Base-by-base conservation (phyloP, 495 filamentous ascomycete species). In the Terfezia claveryi region DNA sequence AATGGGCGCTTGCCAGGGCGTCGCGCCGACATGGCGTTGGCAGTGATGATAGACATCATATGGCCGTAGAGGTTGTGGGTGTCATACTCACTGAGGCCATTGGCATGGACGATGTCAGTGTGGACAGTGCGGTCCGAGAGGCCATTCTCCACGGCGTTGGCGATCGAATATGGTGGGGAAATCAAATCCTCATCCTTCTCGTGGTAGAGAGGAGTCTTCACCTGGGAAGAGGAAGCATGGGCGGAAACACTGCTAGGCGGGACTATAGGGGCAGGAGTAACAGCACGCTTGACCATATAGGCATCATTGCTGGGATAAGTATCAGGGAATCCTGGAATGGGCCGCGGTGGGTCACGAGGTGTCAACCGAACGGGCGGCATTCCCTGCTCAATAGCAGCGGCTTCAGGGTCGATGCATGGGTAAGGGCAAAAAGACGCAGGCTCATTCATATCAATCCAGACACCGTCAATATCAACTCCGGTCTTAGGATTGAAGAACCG, bases 371-470 rank as follows among this genome's bases (percentile, higher is more conserved):
- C 61, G 0, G 86, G 86, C 4, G 86, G 85, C 49, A 77, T 75
- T 16, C 76, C 68, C 36, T 76, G 74, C 8, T 74, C 60, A 55
- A 68, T 58, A 4, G 78, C 71, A 36, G 71, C 73, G 0, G 54
- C 67, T 3, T 70, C 73, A 0, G 83, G 80, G 56, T 87, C 63
- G 14, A 2, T 11, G 66, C 87, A 93, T 12, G 85, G 85, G 61
- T 77, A 89, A 20, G 70, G 63, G 65, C 86, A 91, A 55, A 86
- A 83, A 5, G 76, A 79, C 37, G 74, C 67, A 0, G 81, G 82
- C 64, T 87, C 83, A 59, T 85, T 86, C 81, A 87, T 84, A 59
- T 87, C 83, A 54, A 91, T 92, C 86, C 86, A 92, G 27, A 88
- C 72, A 1, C 76, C 87, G 59, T 92, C 86, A 57, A 92, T 86